A percentile compares a stretch with the other conserved stretches of the same genome.
Conservation (phyloP, 768 basidiomycete genomes). For the Leccinum incarnatum region DNA sequence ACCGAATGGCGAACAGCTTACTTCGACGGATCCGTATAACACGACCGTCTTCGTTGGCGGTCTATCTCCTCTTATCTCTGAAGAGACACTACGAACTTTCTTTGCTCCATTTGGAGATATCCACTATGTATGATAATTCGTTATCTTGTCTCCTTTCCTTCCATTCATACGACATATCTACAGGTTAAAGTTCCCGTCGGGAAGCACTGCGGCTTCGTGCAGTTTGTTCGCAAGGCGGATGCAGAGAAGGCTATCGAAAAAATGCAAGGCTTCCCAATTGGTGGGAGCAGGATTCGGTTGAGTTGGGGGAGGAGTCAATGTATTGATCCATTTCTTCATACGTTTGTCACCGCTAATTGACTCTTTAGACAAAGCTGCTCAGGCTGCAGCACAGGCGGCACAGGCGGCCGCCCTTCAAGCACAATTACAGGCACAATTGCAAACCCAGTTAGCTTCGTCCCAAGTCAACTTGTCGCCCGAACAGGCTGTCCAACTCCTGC, state of each 20-base stretch:
- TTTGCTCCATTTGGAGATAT: conserved; percentile 93
- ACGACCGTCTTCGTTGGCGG: conserved; percentile 96
- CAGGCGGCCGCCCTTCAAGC: conserved; percentile 70
- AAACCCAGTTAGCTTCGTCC: conserved; percentile 29
- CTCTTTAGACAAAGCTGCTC: conserved; percentile 77
- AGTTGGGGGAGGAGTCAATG: conserved; percentile 96
- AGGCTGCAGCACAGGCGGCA: conserved; percentile 82
- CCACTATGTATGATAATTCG: conserved; percentile 64
- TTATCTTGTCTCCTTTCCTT: not conserved
- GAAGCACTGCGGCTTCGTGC: conserved; percentile 95
- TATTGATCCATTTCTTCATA: conserved; percentile 25
- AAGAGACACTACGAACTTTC: conserved; percentile 88
- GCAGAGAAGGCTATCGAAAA: conserved; percentile 92
- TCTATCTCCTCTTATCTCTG: conserved; percentile 80
- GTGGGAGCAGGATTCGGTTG: conserved; percentile 84
- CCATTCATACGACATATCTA: conserved; percentile 6
- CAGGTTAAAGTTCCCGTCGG: conserved; percentile 96
- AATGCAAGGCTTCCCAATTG: conserved; percentile 96
- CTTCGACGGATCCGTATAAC: conserved; percentile 92
- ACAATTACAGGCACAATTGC: conserved; percentile 38
- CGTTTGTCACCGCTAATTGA: conserved; percentile 3
- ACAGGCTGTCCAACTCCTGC: conserved; percentile 60
- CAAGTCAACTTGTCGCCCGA: conserved; percentile 48
- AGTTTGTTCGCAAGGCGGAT: conserved; percentile 89
- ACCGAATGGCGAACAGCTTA: conserved; percentile 82